Base-by-base conservation (phyloP, 1,139 yeast species). In the Geotrichum macrosporum region DNA sequence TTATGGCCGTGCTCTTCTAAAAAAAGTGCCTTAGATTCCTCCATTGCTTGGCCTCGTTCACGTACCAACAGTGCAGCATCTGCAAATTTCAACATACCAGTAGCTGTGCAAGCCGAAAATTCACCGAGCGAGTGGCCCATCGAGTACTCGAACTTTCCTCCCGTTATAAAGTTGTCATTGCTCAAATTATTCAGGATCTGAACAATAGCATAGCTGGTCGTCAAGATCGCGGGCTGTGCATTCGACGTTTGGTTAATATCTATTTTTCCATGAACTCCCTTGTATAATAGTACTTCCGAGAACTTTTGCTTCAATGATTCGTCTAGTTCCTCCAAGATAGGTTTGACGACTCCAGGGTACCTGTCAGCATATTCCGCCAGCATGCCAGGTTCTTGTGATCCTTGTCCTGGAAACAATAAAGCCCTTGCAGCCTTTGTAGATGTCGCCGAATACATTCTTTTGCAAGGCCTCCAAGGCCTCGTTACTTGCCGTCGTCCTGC, bases 51-150 rank as follows among this genome's bases (percentile, higher is more conserved):
- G 1, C 82, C 85, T 8, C 85, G 67, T 44, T 65, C 60, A 5
- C 75, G 64, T 8, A 78, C 84, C 8, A 78, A 61, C 51, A 59
- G 56, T n/a, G 78, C 62, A 0, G 78, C 78, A 6, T 72, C 65
- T 2, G 62, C 51, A 10, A 76, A 60, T 31, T 68, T 61, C 16
- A 77, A 55, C 2, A 66, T 62, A 0, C 78, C 78, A 12, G 74
- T 64, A 6, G 76, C 67, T 1, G 71, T 60, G 46, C 75, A 64
- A 0, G 82, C 80, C 1, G 81, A 66, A 57, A 75, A 79, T 59
- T 80, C 84, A 3, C 85, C 85, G 12, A 80, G 65, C 2, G 84
- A 79, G 58, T 80, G 85, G 37, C 85, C 85, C 53, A 77, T 53
- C 1, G 73, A 50, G 48, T 55, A 69, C 12, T 58, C 51, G 15